Percentiles rank a stretch among this genome's conserved stretches.
Conservation (phyloP, 2,329 filamentous ascomycete genomes). For the Alternaria longipes region DNA sequence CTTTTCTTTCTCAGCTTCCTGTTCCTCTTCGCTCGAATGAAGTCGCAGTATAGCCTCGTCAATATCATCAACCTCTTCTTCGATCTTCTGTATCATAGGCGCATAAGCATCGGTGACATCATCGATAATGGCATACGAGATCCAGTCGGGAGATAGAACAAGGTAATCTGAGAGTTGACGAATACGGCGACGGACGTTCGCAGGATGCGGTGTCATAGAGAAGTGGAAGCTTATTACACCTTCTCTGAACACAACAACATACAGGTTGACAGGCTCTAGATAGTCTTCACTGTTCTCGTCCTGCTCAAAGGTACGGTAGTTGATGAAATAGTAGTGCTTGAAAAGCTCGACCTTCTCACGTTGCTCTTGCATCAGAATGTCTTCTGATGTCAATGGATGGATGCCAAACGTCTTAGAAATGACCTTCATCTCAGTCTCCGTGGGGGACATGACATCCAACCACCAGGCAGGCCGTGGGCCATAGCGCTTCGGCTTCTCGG, state of each 20-base stretch:
- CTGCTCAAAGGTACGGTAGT: slow-evolving; percentile 97
- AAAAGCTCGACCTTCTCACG: slow-evolving; percentile 98
- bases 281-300: slow-evolving; percentile 89
- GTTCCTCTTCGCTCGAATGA: slow-evolving; percentile 66
- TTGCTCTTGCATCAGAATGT: slow-evolving; percentile 96
- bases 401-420: slow-evolving; percentile 93
- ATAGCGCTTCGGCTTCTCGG: slow-evolving; percentile 53
- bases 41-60: slow-evolving; percentile 89
- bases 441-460: slow-evolving; percentile 91
- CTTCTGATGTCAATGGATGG: slow-evolving; percentile 92
- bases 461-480: slow-evolving; percentile 95
- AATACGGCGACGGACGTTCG: slow-evolving; percentile 92
- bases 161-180: slow-evolving; percentile 94
- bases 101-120: slow-evolving; percentile 98
- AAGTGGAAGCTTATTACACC: slow-evolving; percentile 97
- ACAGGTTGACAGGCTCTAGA: slow-evolving; percentile 95
- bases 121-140: slow-evolving; percentile 96
- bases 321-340: slow-evolving; percentile 97
- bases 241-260: slow-evolving; percentile 94
- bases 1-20: slow-evolving; percentile 40
- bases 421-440: slow-evolving; percentile 94
- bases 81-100: slow-evolving; percentile 89
- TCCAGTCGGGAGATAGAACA: slow-evolving; percentile 94
- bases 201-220: slow-evolving; percentile 92
- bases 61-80: slow-evolving; percentile 96